These are phyloP conservation scores for Pythium rhizo-oryzae DNA, from an alignment of 352 stramenopile genomes.

Conservation along the genomic window DNA sequence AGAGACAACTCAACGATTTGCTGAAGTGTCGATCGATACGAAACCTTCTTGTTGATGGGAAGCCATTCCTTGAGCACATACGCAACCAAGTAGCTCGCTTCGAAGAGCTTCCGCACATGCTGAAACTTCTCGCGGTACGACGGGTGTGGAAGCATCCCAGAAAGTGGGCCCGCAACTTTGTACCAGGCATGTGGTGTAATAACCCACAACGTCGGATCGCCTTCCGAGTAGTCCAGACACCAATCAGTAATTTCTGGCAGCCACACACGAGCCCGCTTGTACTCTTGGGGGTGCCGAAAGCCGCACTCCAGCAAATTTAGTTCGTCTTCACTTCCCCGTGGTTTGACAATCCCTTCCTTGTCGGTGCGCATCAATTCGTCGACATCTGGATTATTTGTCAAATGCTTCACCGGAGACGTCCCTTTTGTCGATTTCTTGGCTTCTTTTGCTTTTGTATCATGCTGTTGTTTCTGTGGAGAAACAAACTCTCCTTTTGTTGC, in stretches of 20 bases:
- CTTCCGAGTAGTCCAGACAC: slow-evolving; percentile 87
- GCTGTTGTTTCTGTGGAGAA: neutral
- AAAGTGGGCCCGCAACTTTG: slow-evolving; percentile 82
- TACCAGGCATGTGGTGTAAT: slow-evolving; percentile 86
- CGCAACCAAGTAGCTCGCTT: slow-evolving; percentile 82
- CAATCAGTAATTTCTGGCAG: slow-evolving; percentile 86
- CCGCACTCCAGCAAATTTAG: slow-evolving; percentile 82
- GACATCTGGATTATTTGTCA: slow-evolving; percentile 55
- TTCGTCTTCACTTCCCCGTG: slow-evolving; percentile 58
- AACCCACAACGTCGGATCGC: slow-evolving; percentile 84
- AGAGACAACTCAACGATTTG: slow-evolving; percentile 83
- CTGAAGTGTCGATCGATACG: slow-evolving; percentile 80
- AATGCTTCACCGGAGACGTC: slow-evolving; percentile 12
- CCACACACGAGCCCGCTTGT: slow-evolving; percentile 70
- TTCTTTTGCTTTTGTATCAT: slow-evolving; percentile 3
- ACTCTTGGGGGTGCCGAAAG: slow-evolving; percentile 69
- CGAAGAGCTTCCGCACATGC: slow-evolving; percentile 76
- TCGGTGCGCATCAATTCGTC: slow-evolving; percentile 83
- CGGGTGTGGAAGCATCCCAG: slow-evolving; percentile 67
- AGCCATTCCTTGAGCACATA: slow-evolving; percentile 87
- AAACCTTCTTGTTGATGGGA: slow-evolving; percentile 87
- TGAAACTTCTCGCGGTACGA: slow-evolving; percentile 78
- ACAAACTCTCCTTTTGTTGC: neutral
- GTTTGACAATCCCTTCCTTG: slow-evolving; percentile 44
- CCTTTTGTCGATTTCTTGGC: slow-evolving; percentile 8